Evolutionary conservation across 768 basidiomycete genomes (phyloP).

Genomic region (Gloeostereum incarnatum): DNA sequence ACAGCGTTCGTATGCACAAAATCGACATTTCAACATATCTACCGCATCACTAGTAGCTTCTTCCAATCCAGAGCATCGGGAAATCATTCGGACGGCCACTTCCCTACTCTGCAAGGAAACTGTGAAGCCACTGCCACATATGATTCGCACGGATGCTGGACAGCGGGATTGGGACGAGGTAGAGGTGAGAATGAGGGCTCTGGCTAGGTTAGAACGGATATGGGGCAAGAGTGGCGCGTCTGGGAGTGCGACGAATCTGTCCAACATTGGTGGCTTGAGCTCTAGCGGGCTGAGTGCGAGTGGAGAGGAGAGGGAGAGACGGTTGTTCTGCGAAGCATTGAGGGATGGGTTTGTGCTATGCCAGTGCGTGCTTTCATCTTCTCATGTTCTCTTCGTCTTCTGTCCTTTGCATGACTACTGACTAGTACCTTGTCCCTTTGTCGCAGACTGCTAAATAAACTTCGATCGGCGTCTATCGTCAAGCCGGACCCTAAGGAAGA

Average conservation of each 20-base stretch:
- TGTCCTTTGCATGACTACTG: constrained; percentile 9
- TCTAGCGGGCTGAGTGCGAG: constrained; percentile 31
- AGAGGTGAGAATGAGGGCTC: constrained; percentile 49
- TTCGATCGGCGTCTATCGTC: constrained; percentile 49
- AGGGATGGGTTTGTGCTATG: constrained; percentile 83
- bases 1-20: constrained; percentile 41
- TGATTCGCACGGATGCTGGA: constrained; percentile 38
- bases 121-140: constrained; percentile 47
- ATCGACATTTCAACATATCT: constrained; percentile 51
- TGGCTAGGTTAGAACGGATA: constrained; percentile 63
- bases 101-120: constrained; percentile 60
- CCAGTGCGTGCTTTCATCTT: constrained; percentile 52
- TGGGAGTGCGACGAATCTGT: constrained; percentile 32
- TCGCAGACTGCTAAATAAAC: constrained; percentile 69
- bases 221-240: constrained; percentile 60
- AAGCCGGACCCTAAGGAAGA: constrained; percentile 61
- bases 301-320: constrained; percentile 71
- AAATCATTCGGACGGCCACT: constrained; percentile 56
- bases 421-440: constrained; percentile 6
- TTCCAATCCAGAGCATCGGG: constrained; percentile 52
- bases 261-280: constrained; percentile 18
- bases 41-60: constrained; percentile 40
- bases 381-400: constrained; percentile 10
- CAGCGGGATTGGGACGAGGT: constrained; percentile 67
- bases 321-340: constrained; percentile 64